phyloP scores from a whole-genome alignment of 208 protist genomes.

The Naegleria gruberi region DNA sequence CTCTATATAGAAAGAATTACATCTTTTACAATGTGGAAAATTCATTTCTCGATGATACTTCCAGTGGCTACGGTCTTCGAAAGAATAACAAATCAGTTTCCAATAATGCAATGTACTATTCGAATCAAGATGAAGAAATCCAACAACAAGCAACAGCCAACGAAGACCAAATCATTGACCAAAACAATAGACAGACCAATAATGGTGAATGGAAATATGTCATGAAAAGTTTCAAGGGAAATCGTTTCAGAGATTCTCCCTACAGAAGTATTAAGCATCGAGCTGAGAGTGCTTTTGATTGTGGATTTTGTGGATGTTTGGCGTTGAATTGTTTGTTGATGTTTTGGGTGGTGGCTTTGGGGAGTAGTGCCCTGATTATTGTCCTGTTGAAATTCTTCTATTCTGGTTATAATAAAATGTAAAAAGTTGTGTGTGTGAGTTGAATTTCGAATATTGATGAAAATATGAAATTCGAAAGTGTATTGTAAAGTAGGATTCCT shows the following conservation, averaged over 20 bases:
- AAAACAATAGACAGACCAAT: too few species aligned
- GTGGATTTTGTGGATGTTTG: not conserved
- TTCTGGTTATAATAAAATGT: too few species aligned
- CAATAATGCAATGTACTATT: too few species aligned
- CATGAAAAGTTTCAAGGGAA: not conserved
- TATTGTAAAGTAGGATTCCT: not conserved
- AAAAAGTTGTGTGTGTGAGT: not conserved
- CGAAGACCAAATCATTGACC: too few species aligned
- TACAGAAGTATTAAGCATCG: not conserved
- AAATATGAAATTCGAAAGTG: not conserved
- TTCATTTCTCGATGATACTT: not conserved
- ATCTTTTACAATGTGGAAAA: not conserved
- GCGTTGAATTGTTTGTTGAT: not conserved
- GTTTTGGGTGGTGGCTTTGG: not conserved
- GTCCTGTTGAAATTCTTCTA: not conserved
- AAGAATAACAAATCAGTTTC: too few species aligned
- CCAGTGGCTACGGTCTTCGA: too few species aligned
- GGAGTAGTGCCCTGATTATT: not conserved
- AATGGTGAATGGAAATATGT: not conserved
- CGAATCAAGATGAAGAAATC: too few species aligned
- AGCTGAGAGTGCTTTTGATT: not conserved
- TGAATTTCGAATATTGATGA: not conserved
- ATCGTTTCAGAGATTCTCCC: not conserved
- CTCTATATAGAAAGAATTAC: not conserved
- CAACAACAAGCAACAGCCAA: too few species aligned